Evolutionary conservation across 75 land plant genomes (phyloP).

Genomic region (Picea sitchensis): DNA sequence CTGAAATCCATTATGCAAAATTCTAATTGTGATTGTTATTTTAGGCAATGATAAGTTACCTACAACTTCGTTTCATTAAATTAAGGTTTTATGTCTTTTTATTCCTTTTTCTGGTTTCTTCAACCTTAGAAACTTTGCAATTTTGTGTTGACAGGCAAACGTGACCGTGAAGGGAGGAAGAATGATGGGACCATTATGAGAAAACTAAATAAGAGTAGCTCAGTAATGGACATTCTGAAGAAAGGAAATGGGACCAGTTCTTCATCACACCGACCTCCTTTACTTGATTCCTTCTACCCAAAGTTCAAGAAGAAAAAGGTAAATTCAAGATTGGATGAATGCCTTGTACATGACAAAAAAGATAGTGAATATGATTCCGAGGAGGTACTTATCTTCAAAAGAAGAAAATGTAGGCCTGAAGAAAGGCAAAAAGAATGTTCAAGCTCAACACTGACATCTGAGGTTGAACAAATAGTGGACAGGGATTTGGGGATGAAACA

Average conservation of each 20-base stretch:
- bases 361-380: background rate
- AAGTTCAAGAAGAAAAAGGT: background rate
- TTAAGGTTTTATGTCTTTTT: background rate
- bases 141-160: slow-evolving; percentile 7
- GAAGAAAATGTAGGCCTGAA: background rate
- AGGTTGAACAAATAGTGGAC: background rate
- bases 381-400: slow-evolving; percentile 1
- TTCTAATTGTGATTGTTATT: background rate
- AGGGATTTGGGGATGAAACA: background rate
- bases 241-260: too few species aligned
- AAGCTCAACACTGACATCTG: background rate
- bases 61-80: background rate
- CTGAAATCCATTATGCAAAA: background rate
- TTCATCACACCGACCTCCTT: too few species aligned
- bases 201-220: background rate
- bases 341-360: background rate
- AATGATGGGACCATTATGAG: slow-evolving; percentile 1
- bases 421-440: background rate
- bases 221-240: too few species aligned
- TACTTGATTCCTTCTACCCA: background rate
- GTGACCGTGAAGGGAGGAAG: background rate
- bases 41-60: background rate
- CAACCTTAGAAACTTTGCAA: background rate
- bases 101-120: background rate
- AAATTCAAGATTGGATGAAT: too few species aligned